Evolutionary conservation across 441 rosid genomes (phyloP).

Genomic region (Aleurites moluccanus): DNA sequence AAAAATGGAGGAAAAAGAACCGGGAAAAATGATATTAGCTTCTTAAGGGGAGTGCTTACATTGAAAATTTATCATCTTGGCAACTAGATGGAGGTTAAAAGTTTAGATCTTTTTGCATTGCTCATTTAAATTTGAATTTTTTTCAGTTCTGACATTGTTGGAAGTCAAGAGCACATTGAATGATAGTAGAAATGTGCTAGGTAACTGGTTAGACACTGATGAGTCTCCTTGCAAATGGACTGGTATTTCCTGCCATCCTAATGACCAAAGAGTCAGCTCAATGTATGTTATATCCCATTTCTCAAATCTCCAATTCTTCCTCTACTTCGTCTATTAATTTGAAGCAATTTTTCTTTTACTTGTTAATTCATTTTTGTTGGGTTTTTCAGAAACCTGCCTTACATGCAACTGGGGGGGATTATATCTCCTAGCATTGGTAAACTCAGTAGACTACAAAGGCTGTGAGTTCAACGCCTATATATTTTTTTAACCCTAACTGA

Average conservation of each 20-base stretch:
- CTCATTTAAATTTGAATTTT: slow-evolving; percentile 5
- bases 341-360: neutral
- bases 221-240: slow-evolving; percentile 88
- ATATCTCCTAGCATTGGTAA: slow-evolving; percentile 91
- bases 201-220: slow-evolving; percentile 72
- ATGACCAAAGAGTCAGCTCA: slow-evolving; percentile 66
- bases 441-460: slow-evolving; percentile 68
- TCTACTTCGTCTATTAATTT: neutral
- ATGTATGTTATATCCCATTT: slow-evolving; percentile 41
- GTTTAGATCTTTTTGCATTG: slow-evolving; percentile 23
- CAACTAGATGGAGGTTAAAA: slow-evolving; percentile 9
- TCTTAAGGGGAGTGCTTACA: neutral
- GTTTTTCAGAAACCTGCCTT: slow-evolving; percentile 72
- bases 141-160: slow-evolving; percentile 65
- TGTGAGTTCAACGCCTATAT: slow-evolving; percentile 51
- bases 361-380: slow-evolving; percentile 8
- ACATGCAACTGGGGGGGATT: slow-evolving; percentile 81
- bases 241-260: slow-evolving; percentile 72
- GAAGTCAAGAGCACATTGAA: slow-evolving; percentile 67
- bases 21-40: neutral
- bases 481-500: neutral
- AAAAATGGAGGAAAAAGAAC: slow-evolving; percentile 1
- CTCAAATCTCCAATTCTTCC: neutral
- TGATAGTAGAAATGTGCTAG: slow-evolving; percentile 64
- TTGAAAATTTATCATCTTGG: neutral